Evolutionary conservation across 2,329 filamentous ascomycete genomes (phyloP), one percentile per base, ranked within the genome.

Genomic region (Tricladium varicosporioides): DNA sequence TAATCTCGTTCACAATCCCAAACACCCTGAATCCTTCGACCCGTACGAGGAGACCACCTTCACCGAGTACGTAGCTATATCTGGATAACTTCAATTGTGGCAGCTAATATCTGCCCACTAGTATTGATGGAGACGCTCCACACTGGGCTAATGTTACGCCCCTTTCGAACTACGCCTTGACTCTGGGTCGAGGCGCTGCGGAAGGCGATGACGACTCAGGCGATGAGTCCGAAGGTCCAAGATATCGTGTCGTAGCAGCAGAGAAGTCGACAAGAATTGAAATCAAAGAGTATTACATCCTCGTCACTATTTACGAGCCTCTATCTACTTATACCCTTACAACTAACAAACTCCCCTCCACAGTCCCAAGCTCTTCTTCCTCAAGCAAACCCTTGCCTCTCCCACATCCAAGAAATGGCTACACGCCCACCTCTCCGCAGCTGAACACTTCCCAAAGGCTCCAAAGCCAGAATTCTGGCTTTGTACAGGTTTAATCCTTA

Each of bases 281-380:
- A 19, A 64, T 65, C 48, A 61, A 61, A 50, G 60, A 65, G 63
- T 64, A n/a, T n/a, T n/a, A n/a, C n/a, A n/a, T n/a, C n/a, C n/a
- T n/a, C n/a, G n/a, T n/a, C n/a, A n/a, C n/a, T n/a, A n/a, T n/a
- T n/a, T n/a, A n/a, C n/a, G n/a, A n/a, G n/a, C n/a, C n/a, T n/a
- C n/a, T n/a, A n/a, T n/a, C n/a, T n/a, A n/a, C n/a, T n/a, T 11
- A 15, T 11, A 5, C 1, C 27, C 11, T 2, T 27, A 9, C 13
- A 27, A 13, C 45, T 45, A 46, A 52, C 15, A 31, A 14, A 27
- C 2, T 5, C 11, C 11, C 33, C 32, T 11, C 22, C 3, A 27
- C 22, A 27, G 22, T 7, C 22, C 22, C 22, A 27, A 27, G 7
- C 22, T 27, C 22, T 65, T 65, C 59, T 64, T 65, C 53, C 42